Conservation (phyloP, 164 flowering plant genomes). For the Taxillus chinensis region DNA sequence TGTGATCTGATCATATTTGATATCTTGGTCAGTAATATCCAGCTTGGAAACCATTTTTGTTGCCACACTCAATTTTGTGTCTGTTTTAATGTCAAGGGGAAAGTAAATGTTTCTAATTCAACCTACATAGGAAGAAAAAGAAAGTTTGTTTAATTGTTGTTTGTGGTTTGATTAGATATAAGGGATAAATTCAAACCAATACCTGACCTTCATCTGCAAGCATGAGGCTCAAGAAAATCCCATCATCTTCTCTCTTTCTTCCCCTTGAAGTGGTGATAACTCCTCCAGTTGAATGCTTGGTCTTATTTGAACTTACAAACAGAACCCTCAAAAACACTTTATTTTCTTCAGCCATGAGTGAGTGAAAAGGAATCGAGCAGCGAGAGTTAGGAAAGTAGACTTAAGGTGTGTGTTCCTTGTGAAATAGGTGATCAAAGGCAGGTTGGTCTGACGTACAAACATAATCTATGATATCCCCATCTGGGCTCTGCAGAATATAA, state of each 20-base stretch:
- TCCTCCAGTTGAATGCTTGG: conserved; percentile 86
- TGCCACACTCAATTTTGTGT: conserved; percentile 80
- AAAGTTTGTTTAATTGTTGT: neutral
- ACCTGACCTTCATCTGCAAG: conserved; percentile 71
- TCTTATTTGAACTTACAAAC: conserved; percentile 36
- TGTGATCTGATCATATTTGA: conserved; percentile 84
- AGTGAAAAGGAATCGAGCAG: neutral
- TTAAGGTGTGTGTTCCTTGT: conserved; percentile 86
- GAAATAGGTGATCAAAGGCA: conserved; percentile 92
- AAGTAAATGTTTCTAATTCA: conserved; percentile 77
- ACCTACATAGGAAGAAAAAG: conserved; percentile 35
- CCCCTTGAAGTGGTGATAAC: conserved; percentile 68
- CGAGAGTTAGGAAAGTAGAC: conserved; percentile 22
- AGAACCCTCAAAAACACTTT: conserved; percentile 5
- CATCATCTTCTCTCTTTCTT: conserved; percentile 55
- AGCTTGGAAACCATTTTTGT: conserved; percentile 84
- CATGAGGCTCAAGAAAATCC: conserved; percentile 70
- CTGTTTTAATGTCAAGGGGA: conserved; percentile 73
- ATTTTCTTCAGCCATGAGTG: conserved; percentile 1
- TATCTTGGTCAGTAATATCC: conserved; percentile 76
- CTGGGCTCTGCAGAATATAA: conserved; percentile 79
- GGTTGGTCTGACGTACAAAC: conserved; percentile 72
- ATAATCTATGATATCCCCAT: conserved; percentile 95
- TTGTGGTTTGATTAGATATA: too few species aligned
- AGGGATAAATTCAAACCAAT: neutral